These are phyloP conservation scores for Leccinum olivaceopallidum DNA, from an alignment of 768 basidiomycete species.

Conservation along the genomic window DNA sequence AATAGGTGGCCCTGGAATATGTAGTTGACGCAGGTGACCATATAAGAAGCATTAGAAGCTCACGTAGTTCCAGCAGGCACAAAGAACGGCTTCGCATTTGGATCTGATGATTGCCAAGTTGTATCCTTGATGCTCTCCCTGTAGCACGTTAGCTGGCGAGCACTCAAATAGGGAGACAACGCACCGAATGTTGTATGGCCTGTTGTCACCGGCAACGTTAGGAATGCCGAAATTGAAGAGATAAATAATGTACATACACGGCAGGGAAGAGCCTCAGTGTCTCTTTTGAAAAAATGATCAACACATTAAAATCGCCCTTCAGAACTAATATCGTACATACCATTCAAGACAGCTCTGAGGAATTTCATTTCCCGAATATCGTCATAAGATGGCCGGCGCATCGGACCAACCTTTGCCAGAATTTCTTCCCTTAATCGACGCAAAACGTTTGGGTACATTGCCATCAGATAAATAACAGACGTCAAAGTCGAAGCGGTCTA, in stretches of 20 bases:
- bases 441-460: constrained; percentile 45
- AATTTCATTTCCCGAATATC: constrained; percentile 45
- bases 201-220: constrained; percentile 5
- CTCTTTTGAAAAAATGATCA: constrained; percentile 20
- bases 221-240: neutral
- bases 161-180: neutral
- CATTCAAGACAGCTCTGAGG: constrained; percentile 45
- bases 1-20: constrained; percentile 25
- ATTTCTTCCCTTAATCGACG: constrained; percentile 44
- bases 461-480: constrained; percentile 46
- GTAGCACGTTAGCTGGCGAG: neutral
- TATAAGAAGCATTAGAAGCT: neutral
- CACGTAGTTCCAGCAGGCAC: constrained; percentile 27
- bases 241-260: constrained; percentile 18
- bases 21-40: neutral
- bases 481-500: constrained; percentile 48
- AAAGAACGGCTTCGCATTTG: constrained; percentile 31
- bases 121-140: constrained; percentile 28
- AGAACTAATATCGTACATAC: constrained; percentile 22
- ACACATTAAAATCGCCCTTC: neutral
- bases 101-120: constrained; percentile 23
- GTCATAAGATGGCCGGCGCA: constrained; percentile 39
- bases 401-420: constrained; percentile 36
- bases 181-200: constrained; percentile 37
- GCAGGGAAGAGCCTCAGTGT: constrained; percentile 36